Conservation (phyloP, 176 grass and related monocot genomes). For the Lolium multiflorum region DNA sequence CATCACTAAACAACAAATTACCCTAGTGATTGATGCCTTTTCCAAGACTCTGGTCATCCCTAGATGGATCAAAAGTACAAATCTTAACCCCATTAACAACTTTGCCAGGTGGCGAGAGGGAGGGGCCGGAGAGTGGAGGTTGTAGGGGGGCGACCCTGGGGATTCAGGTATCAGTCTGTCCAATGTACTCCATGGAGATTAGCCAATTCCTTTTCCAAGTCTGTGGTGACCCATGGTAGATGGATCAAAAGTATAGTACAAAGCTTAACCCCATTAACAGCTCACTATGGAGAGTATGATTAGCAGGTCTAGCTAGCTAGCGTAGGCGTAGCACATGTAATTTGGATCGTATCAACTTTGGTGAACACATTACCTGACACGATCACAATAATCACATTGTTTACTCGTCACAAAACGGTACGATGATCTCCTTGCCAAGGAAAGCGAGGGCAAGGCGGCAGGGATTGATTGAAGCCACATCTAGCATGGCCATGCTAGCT, state of each 20-base stretch:
- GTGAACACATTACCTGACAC: slow-evolving; percentile 41
- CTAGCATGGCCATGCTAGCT: too few species aligned
- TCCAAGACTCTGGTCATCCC: too few species aligned
- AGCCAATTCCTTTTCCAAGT: slow-evolving; percentile 17
- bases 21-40: too few species aligned
- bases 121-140: too few species aligned
- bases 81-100: too few species aligned
- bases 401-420: slow-evolving; percentile 21
- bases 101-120: too few species aligned
- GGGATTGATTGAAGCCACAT: background rate
- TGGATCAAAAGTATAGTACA: slow-evolving; percentile 44
- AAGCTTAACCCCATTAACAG: slow-evolving; percentile 36
- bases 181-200: too few species aligned
- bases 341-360: slow-evolving; percentile 42
- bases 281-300: slow-evolving; percentile 26
- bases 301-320: background rate
- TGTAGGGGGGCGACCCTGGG: too few species aligned
- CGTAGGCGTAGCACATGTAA: background rate
- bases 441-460: slow-evolving; percentile 28
- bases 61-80: too few species aligned
- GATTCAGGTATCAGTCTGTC: too few species aligned
- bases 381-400: slow-evolving; percentile 33
- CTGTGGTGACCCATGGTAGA: slow-evolving; percentile 31
- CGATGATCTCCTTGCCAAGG: slow-evolving; percentile 43
- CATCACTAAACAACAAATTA: slow-evolving; percentile 46